phyloP scores from a whole-genome alignment of 1,139 yeast species.

The Diutina catenulata region DNA sequence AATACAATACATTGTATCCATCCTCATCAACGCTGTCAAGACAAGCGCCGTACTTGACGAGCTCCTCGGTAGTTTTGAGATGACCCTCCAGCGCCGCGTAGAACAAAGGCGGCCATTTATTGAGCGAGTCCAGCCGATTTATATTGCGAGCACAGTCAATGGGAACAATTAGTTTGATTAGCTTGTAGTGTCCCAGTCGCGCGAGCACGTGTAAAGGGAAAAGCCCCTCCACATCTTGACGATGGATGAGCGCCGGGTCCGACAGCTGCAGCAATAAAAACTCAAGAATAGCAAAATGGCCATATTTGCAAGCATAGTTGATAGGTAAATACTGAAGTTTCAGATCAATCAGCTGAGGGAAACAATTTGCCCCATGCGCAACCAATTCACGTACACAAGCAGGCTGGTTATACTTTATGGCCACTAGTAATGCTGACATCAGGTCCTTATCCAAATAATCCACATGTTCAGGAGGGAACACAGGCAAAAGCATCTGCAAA shows the following conservation, averaged over 20 bases:
- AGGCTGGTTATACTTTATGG: constrained; percentile 61
- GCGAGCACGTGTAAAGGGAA: constrained; percentile 85
- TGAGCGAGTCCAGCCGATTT: constrained; percentile 70
- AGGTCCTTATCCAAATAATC: constrained; percentile 60
- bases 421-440: constrained; percentile 69
- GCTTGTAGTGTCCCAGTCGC: constrained; percentile 62
- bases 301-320: constrained; percentile 81
- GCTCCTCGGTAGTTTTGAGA: constrained; percentile 52
- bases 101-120: constrained; percentile 90
- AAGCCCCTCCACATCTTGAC: constrained; percentile 78
- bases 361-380: constrained; percentile 42
- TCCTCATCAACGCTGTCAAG: constrained; percentile 71
- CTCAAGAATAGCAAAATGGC: constrained; percentile 62
- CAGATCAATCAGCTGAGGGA: constrained; percentile 38
- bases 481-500: constrained; percentile 31
- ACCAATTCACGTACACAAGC: constrained; percentile 34
- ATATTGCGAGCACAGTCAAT: constrained; percentile 56
- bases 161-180: constrained; percentile 55
- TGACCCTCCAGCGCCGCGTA: constrained; percentile 88
- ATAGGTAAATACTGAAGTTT: constrained; percentile 65
- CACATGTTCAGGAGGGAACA: constrained; percentile 25
- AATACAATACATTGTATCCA: constrained; percentile 71
- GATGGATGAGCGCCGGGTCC: constrained; percentile 22
- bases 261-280: constrained; percentile 29
- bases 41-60: constrained; percentile 65